Conservation (phyloP, 1,284 basidiomycete genomes). For the Malassezia obtusa region DNA sequence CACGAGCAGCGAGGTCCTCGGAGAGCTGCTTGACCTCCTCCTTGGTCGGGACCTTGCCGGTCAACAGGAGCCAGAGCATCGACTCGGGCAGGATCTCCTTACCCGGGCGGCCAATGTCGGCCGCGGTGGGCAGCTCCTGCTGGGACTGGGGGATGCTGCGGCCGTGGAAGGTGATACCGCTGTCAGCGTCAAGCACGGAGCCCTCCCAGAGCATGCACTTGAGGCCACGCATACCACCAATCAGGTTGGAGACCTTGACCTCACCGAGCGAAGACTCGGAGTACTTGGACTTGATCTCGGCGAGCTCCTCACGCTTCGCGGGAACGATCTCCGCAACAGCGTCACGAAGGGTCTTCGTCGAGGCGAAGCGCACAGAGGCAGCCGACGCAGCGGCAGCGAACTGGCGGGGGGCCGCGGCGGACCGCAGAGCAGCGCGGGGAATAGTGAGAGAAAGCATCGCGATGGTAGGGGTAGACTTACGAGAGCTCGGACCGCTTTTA, state of each 20-base stretch:
- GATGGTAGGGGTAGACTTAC: not conserved
- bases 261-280: conserved; percentile 40
- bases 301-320: conserved; percentile 46
- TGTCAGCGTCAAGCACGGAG: conserved; percentile 45
- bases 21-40: conserved; percentile 44
- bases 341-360: conserved; percentile 43
- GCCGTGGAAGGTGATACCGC: conserved; percentile 48
- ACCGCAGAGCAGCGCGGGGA: conserved; percentile 37
- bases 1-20: conserved; percentile 37
- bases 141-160: conserved; percentile 45
- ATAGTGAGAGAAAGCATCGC: conserved; percentile 43
- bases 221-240: conserved; percentile 47
- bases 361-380: conserved; percentile 35
- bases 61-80: conserved; percentile 48
- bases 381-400: conserved; percentile 32
- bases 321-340: conserved; percentile 46
- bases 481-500: not conserved
- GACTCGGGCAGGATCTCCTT: conserved; percentile 48
- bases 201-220: conserved; percentile 49
- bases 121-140: conserved; percentile 43
- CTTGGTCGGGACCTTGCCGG: conserved; percentile 41
- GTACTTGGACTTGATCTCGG: conserved; percentile 43
- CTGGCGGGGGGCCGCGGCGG: conserved; percentile 38
- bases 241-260: conserved; percentile 41
- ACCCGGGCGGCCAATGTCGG: conserved; percentile 40